phyloP scores from a whole-genome alignment of 2,329 filamentous ascomycete genomes.

The Colletotrichum somersetense region DNA sequence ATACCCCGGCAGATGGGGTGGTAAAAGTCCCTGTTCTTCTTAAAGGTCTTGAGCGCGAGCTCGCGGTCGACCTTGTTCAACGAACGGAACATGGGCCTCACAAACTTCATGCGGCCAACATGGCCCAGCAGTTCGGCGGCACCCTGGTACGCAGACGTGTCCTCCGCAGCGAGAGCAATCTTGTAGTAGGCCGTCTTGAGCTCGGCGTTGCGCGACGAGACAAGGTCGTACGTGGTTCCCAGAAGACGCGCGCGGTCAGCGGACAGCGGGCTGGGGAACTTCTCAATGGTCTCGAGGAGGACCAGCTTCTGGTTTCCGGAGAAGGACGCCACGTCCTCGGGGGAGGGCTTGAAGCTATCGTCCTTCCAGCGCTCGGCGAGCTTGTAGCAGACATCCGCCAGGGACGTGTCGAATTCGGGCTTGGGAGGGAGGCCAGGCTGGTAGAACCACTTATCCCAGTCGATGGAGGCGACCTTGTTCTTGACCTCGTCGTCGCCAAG shows the following conservation, averaged over 20 bases:
- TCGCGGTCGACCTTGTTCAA: conserved; percentile 80
- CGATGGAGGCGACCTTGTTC: conserved; percentile 77
- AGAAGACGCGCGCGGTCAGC: conserved; percentile 76
- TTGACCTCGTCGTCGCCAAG: conserved; percentile 72
- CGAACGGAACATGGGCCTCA: conserved; percentile 84
- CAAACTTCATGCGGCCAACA: conserved; percentile 97
- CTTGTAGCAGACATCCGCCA: conserved; percentile 87
- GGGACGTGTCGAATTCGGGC: conserved; percentile 88
- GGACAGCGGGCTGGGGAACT: conserved; percentile 73
- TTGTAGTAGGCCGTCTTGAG: conserved; percentile 84
- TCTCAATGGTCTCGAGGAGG: conserved; percentile 85
- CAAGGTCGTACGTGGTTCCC: conserved; percentile 80
- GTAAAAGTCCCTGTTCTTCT: conserved; percentile 91
- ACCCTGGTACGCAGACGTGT: conserved; percentile 75
- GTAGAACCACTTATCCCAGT: conserved; percentile 94
- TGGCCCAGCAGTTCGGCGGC: conserved; percentile 81
- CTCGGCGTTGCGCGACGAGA: conserved; percentile 86
- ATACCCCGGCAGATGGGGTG: conserved; percentile 91
- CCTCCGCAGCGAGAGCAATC: conserved; percentile 81
- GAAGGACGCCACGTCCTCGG: conserved; percentile 79
- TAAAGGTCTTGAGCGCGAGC: conserved; percentile 84
- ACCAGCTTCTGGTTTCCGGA: conserved; percentile 91
- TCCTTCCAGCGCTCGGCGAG: conserved; percentile 86
- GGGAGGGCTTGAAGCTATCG: conserved; percentile 72
- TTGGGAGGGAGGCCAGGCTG: conserved; percentile 90